Percentiles rank a stretch among this genome's conserved stretches.
Conservation (phyloP, 2,329 filamentous ascomycete genomes). For the Botrytis porri region DNA sequence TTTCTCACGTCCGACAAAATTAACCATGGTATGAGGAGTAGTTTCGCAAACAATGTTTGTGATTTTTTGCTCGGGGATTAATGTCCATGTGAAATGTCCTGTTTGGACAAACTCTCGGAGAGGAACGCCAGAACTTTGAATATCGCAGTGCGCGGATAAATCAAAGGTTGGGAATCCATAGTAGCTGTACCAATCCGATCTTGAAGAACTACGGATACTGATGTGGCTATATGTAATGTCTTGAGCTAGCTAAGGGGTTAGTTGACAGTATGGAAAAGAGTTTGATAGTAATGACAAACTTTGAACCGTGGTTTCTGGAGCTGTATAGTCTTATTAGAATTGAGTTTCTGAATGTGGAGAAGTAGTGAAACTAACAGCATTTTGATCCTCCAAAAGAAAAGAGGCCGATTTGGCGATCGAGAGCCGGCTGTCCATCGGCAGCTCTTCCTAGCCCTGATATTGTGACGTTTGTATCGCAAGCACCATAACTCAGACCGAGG, state of each 20-base stretch:
- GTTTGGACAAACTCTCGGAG: conserved; percentile 8
- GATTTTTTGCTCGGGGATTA: conserved; percentile 16
- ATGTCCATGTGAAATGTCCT: conserved; percentile 6
- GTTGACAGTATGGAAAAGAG: neutral
- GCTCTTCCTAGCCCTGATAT: conserved; percentile 1
- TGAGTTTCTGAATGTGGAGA: too few relatives aligned
- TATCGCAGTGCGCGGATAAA: conserved; percentile 8
- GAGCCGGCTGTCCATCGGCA: conserved; percentile 2
- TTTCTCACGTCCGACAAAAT: neutral
- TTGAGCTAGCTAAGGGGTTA: neutral
- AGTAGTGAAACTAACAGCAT: neutral
- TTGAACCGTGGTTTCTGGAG: neutral
- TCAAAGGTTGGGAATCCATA: conserved; percentile 12
- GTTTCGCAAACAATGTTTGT: conserved; percentile 12
- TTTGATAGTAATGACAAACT: neutral
- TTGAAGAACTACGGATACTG: conserved; percentile 1
- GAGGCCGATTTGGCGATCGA: neutral
- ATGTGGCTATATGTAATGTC: conserved; percentile 11
- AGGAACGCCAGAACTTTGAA: conserved; percentile 1
- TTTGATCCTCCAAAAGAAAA: conserved; percentile 12
- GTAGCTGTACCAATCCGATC: conserved; percentile 8
- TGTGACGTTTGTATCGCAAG: conserved; percentile 15
- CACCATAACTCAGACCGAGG: neutral
- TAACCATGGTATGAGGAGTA: conserved; percentile 2
- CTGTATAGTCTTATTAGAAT: neutral